Conservation (phyloP, 2,329 filamentous ascomycete genomes). For the Sporothrix humicola region DNA sequence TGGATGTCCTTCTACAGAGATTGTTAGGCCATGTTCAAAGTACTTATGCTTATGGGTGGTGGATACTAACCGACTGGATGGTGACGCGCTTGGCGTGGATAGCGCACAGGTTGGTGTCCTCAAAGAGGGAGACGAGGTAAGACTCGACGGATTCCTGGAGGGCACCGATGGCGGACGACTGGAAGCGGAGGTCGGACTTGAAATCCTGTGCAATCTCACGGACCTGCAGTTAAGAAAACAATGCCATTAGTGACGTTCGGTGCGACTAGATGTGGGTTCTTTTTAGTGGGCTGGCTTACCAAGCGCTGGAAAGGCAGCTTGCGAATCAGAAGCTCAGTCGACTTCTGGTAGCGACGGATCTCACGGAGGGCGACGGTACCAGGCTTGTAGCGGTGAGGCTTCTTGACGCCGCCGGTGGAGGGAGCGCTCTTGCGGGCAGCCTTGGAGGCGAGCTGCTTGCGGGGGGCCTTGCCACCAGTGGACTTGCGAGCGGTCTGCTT, state of each 20-base stretch:
- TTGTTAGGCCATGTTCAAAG: conserved; percentile 45
- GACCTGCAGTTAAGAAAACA: conserved; percentile 53
- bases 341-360: conserved; percentile 98
- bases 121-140: conserved; percentile 96
- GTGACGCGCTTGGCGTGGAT: conserved; percentile 99
- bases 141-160: conserved; percentile 99
- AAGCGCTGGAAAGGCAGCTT: conserved; percentile 98
- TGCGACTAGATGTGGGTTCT: not conserved
- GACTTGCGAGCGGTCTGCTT: conserved; percentile 77
- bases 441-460: conserved; percentile 99
- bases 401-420: conserved; percentile 96
- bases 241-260: conserved; percentile 36
- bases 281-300: conserved; percentile 53
- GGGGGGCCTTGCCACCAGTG: conserved; percentile 77
- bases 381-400: conserved; percentile 89
- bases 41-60: not conserved
- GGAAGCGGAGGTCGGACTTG: conserved; percentile 95
- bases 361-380: conserved; percentile 97
- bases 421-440: conserved; percentile 97
- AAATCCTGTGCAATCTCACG: conserved; percentile 97
- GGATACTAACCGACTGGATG: conserved; percentile 71
- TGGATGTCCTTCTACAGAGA: conserved; percentile 82
- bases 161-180: conserved; percentile 95
- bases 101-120: conserved; percentile 97
- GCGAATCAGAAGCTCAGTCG: conserved; percentile 91